phyloP scores from a whole-genome alignment of 495 filamentous ascomycete species.

The Patellaria atrata region DNA sequence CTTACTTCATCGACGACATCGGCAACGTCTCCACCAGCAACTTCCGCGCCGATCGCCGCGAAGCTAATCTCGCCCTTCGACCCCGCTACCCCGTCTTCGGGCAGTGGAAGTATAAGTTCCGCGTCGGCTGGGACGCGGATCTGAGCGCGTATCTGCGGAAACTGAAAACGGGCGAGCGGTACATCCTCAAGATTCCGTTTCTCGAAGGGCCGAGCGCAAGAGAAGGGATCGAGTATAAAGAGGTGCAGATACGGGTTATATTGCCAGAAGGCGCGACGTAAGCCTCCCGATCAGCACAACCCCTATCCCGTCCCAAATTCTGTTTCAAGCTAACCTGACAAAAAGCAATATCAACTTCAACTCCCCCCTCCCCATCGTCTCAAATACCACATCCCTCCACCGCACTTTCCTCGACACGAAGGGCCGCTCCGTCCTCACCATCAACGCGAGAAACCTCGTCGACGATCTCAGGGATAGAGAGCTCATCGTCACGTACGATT shows the following conservation, averaged over 20 bases:
- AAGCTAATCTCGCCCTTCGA: conserved; percentile 75
- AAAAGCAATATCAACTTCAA: conserved; percentile 52
- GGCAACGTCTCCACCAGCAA: conserved; percentile 91
- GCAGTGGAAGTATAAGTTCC: conserved; percentile 94
- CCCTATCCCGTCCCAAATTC: too few species aligned
- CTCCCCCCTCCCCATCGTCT: conserved; percentile 43
- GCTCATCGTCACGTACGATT: conserved; percentile 77
- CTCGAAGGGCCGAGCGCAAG: conserved; percentile 74
- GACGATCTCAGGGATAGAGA: conserved; percentile 75
- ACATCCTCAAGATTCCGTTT: conserved; percentile 90
- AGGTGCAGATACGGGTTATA: conserved; percentile 64
- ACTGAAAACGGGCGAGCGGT: conserved; percentile 42
- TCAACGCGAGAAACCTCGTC: conserved; percentile 72
- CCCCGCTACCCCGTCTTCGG: conserved; percentile 90
- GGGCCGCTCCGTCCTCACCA: conserved; percentile 67
- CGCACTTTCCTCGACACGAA: conserved; percentile 90
- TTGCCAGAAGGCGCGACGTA: conserved; percentile 86
- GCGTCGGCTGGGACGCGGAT: conserved; percentile 84
- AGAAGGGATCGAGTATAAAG: conserved; percentile 76
- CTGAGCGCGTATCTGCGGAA: conserved; percentile 60
- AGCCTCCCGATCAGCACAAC: conserved; percentile 30
- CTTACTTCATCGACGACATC: conserved; percentile 94
- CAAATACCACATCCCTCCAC: conserved; percentile 44
- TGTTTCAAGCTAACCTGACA: conserved; percentile 18
- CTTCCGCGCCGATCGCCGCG: conserved; percentile 64